These are phyloP conservation scores for Meyerozyma guilliermondii DNA, from an alignment of 1,139 yeast species.

Conservation along the genomic window DNA sequence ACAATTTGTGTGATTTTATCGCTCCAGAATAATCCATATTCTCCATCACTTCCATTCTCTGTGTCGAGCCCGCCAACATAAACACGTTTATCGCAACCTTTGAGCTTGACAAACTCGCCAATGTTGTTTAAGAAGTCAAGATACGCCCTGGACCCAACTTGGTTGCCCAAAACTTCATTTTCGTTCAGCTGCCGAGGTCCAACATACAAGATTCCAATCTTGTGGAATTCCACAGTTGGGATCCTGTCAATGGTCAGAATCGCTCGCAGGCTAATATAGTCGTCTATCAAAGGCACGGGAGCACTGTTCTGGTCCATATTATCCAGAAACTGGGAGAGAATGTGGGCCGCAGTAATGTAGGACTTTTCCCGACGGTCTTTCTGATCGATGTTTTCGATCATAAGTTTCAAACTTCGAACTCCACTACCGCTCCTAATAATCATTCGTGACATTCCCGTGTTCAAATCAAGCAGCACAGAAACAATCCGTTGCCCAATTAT, in stretches of 20 bases:
- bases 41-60: conserved; percentile 66
- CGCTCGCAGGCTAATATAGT: conserved; percentile 52
- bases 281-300: conserved; percentile 40
- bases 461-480: conserved; percentile 49
- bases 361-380: conserved; percentile 3
- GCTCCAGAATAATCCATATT: conserved; percentile 68
- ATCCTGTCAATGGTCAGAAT: conserved; percentile 64
- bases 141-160: conserved; percentile 60
- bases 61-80: conserved; percentile 82
- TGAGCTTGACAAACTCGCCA: conserved; percentile 56
- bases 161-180: conserved; percentile 58
- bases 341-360: conserved; percentile 21
- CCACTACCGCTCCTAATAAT: conserved; percentile 68
- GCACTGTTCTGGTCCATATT: conserved; percentile 15
- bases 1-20: conserved; percentile 68
- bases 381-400: conserved; percentile 25
- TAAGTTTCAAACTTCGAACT: conserved; percentile 42
- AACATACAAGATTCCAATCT: conserved; percentile 72
- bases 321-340: conserved; percentile 29
- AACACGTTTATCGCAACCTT: conserved; percentile 43
- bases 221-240: conserved; percentile 76
- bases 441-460: conserved; percentile 50
- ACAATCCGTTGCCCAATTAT: conserved; percentile 54
- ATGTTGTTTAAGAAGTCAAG: conserved; percentile 52
- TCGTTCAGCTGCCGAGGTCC: conserved; percentile 65